Evolutionary conservation across 2,329 filamentous ascomycete species (phyloP), one percentile per base, ranked within the genome.

Genomic region (Penicillium thymicola): DNA sequence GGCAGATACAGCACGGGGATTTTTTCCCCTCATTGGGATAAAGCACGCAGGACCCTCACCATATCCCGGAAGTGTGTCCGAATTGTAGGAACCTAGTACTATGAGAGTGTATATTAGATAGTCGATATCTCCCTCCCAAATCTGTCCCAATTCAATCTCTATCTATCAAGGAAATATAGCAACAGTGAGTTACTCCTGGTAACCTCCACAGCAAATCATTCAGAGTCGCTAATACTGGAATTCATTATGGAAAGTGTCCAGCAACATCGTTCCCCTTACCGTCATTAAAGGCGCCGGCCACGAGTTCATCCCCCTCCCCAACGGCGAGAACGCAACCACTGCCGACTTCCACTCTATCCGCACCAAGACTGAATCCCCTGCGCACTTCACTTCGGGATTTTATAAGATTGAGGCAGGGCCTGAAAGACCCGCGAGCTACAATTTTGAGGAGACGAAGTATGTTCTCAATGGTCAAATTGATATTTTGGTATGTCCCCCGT

Each of bases 381-480:
- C 65, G 4, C 30, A 61, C 50, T 46, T 66, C 14, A 66, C 64
- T n/a, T 64, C 65, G 0, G 61, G 63, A 13, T 65, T 67, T 48
- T 67, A 67, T 38, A 66, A 65, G 59, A 63, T 67, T 32, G 65
- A 63, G 48, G 60, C 63, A 28, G 65, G 65, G 3, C 59, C 64
- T 30, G 50, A 61, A 43, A 36, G 65, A 51, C 63, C 61, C 10
- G 65, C 59, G 2, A 60, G 55, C 43, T 67, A 67, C 37, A 63
- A 40, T 11, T 67, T 62, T 18, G 65, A 66, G 45, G 64, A 67
- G 58, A 62, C 65, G 2, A 67, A 67, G 30, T 67, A 67, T 58
- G 61, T 66, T 5, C 59, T 67, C 8, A 66, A 40, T 43, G 64
- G 65, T 38, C 63, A 67, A 42, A 65, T 67, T 14, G 65, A 67